phyloP scores from a whole-genome alignment of 495 filamentous ascomycete genomes.

The Talaromyces thailandensis region DNA sequence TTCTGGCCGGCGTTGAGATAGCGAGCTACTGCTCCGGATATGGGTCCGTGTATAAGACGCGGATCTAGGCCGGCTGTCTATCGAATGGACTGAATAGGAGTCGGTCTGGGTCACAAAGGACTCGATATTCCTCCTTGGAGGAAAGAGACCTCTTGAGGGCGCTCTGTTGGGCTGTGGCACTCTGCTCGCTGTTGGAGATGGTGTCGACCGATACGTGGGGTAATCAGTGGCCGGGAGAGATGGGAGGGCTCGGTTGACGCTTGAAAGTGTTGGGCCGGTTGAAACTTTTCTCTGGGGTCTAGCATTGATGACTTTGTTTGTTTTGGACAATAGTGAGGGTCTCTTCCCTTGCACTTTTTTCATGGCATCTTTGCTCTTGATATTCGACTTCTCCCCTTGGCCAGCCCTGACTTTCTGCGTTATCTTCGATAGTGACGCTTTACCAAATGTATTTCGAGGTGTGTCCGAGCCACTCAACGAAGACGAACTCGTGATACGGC shows the following conservation, averaged over 20 bases:
- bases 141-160: slow-evolving; percentile 36
- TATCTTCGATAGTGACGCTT: slow-evolving; percentile 22
- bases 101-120: slow-evolving; percentile 52
- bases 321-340: not conserved
- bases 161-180: slow-evolving; percentile 14
- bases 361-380: slow-evolving; percentile 15
- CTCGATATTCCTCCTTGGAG: slow-evolving; percentile 42
- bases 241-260: slow-evolving; percentile 27
- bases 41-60: slow-evolving; percentile 36
- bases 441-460: slow-evolving; percentile 15
- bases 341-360: slow-evolving; percentile 10
- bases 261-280: not conserved
- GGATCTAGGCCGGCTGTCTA: slow-evolving; percentile 39
- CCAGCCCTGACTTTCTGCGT: slow-evolving; percentile 27
- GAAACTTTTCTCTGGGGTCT: not conserved
- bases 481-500: slow-evolving; percentile 1
- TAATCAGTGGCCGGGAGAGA: slow-evolving; percentile 25
- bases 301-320: not conserved
- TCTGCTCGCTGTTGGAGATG: slow-evolving; percentile 14
- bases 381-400: slow-evolving; percentile 13
- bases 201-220: slow-evolving; percentile 14
- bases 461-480: slow-evolving; percentile 9
- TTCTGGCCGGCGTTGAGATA: slow-evolving; percentile 40
- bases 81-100: slow-evolving; percentile 45
- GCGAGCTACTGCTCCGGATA: slow-evolving; percentile 35